A percentile compares a stretch with the other conserved stretches of the same genome.
Evolutionary conservation across 306 rosid genomes (phyloP).

Genomic region (Begonia masoniana): DNA sequence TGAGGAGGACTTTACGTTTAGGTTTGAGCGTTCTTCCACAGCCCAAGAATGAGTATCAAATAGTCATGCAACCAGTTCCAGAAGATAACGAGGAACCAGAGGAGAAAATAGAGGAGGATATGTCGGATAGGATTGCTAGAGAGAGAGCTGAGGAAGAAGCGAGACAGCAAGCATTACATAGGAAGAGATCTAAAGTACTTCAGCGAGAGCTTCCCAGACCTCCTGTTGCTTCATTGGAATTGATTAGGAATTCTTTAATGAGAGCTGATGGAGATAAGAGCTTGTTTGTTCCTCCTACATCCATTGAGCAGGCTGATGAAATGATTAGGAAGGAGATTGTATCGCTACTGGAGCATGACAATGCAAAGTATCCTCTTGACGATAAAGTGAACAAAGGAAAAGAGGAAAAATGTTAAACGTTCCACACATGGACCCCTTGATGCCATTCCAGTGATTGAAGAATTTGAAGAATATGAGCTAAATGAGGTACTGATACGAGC

Average conservation of each 20-base stretch:
- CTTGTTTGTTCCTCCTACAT: conserved; percentile 86
- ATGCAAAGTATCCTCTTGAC: conserved; percentile 71
- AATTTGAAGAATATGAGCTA: conserved; percentile 65
- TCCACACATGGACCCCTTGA: conserved; percentile 30
- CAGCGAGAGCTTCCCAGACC: conserved; percentile 96
- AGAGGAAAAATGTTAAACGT: conserved; percentile 52
- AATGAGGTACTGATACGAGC: too few relatives aligned
- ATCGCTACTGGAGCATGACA: conserved; percentile 70
- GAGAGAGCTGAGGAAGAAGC: conserved; percentile 88
- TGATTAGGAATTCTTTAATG: conserved; percentile 63
- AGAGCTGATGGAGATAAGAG: conserved; percentile 89
- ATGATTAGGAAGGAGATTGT: conserved; percentile 65
- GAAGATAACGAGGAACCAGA: conserved; percentile 73
- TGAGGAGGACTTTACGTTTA: conserved; percentile 47
- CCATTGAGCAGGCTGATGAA: conserved; percentile 80
- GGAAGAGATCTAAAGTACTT: conserved; percentile 88
- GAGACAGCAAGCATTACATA: conserved; percentile 64
- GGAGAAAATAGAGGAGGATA: conserved; percentile 80
- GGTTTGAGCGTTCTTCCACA: conserved; percentile 65
- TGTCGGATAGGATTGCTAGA: conserved; percentile 91
- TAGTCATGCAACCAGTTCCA: conserved; percentile 68
- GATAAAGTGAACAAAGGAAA: conserved; percentile 55
- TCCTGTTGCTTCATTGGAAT: conserved; percentile 68
- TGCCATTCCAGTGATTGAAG: conserved; percentile 54
- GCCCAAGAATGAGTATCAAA: conserved; percentile 82